Conservation (phyloP, 306 rosid genomes). For the Vigna radiata region DNA sequence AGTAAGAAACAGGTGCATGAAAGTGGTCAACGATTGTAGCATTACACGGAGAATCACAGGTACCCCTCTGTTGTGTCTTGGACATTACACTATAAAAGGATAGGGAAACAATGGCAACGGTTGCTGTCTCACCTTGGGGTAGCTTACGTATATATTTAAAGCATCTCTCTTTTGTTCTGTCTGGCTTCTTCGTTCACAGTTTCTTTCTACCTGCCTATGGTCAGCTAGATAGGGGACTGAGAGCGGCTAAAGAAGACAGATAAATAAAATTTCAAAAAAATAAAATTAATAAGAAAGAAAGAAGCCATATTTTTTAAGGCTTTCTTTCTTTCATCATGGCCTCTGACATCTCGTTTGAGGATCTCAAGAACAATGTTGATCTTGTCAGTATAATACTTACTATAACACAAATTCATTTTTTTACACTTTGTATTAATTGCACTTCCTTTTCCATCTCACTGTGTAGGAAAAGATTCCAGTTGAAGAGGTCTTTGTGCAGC, state of each 20-base stretch:
- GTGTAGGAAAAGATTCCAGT: conserved; percentile 72
- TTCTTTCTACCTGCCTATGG: conserved; percentile 47
- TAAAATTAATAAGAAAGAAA: background rate
- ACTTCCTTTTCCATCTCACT: background rate
- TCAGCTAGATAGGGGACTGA: conserved; percentile 18
- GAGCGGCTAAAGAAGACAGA: conserved; percentile 24
- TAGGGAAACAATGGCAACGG: background rate
- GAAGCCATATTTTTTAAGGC: background rate
- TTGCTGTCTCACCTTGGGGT: conserved; percentile 29
- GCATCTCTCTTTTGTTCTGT: background rate
- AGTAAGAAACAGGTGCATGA: conserved; percentile 30
- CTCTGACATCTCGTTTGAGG: conserved; percentile 64
- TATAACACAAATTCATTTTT: background rate
- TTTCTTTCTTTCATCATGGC: conserved; percentile 54
- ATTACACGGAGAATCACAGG: conserved; percentile 39
- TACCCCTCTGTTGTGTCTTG: background rate
- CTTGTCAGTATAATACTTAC: conserved; percentile 54
- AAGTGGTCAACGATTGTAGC: conserved; percentile 32
- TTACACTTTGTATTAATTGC: background rate
- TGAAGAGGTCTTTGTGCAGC: conserved; percentile 68
- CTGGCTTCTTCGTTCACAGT: conserved; percentile 21
- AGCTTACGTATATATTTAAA: background rate
- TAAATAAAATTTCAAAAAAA: background rate
- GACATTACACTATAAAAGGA: conserved; percentile 26
- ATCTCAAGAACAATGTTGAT: conserved; percentile 61